Conservation (phyloP, 495 filamentous ascomycete species). For the Talaromyces adpressus region DNA sequence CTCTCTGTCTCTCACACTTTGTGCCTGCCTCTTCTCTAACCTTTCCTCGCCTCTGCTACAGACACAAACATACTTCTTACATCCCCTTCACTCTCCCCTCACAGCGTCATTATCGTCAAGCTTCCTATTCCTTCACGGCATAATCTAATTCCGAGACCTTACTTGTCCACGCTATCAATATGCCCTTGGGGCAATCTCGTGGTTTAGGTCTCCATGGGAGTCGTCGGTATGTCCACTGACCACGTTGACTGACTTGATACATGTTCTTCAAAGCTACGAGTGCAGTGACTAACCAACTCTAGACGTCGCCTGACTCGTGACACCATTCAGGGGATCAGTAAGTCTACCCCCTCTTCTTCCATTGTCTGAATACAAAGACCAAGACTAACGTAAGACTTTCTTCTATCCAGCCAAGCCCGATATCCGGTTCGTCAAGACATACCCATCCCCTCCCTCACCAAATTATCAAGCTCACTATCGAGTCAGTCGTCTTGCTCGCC, state of each 20-base stretch:
- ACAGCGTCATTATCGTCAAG: conserved; percentile 1
- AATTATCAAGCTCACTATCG: neutral
- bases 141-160: neutral
- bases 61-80: neutral
- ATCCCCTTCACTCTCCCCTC: neutral
- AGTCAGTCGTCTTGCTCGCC: conserved; percentile 64
- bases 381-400: neutral
- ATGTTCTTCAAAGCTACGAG: conserved; percentile 49
- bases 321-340: conserved; percentile 58
- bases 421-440: conserved; percentile 50
- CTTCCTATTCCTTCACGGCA: conserved; percentile 9
- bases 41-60: neutral
- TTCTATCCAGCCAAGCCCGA: conserved; percentile 48
- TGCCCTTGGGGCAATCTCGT: neutral
- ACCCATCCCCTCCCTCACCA: neutral
- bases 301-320: conserved; percentile 54
- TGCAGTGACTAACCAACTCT: conserved; percentile 35
- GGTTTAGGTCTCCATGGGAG: neutral
- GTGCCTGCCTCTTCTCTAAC: neutral
- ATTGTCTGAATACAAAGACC: neutral
- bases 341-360: conserved; percentile 19
- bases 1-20: neutral
- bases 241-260: conserved; percentile 3
- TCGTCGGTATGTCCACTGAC: neutral
- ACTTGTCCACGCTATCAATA: neutral